Base-by-base conservation (phyloP, 108 stramenopile genomes). In the Cafeteria roenbergensis region DNA sequence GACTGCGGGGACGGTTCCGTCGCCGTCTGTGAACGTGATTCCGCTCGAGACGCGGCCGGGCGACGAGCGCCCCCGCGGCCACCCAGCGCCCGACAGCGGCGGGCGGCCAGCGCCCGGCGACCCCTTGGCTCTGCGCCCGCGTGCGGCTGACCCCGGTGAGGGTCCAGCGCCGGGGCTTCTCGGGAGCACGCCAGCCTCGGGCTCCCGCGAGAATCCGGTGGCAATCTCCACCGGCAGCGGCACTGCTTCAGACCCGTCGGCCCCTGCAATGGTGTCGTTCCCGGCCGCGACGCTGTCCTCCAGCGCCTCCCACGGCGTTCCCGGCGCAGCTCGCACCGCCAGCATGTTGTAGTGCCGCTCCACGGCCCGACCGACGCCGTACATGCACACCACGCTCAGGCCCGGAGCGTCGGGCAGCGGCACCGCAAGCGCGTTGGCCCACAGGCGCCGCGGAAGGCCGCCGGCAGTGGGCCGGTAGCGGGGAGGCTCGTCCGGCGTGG, bases 1-100 rank as follows among this genome's bases (percentile, higher is more conserved):
- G 51, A 64, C 12, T 29, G 52, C 26, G 14, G 64, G 38, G 8
- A 64, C 64, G 14, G 51, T 64, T 22, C 64, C 64, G 30, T 64
- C 64, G 29, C 64, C 64, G 27, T 64, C 51, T 0, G 51, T 27
- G 33, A 32, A 29, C 38, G 22, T 28, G 30, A 64, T 50, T 1
- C 52, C 51, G 8, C 32, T 26, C 30, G 31, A 34, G 51, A 64
- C 22, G 21, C 29, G 12, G 12, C 51, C 20, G 4, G 2, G 12
- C 50, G 64, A 17, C 17, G 42, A 17, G 12, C 42, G 17, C 17
- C 42, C 6, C 42, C 12, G 6, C 12, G 12, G 42, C 12, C 42
- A 48, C 42, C 42, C 42, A 48, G 12, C 17, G 42, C 6, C 12
- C 6, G 12, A 48, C 12, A 6, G 12, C 42, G 6, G 42, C 42